phyloP scores from a whole-genome alignment of 169 alveolate species.

The Eimeria brunetti region DNA sequence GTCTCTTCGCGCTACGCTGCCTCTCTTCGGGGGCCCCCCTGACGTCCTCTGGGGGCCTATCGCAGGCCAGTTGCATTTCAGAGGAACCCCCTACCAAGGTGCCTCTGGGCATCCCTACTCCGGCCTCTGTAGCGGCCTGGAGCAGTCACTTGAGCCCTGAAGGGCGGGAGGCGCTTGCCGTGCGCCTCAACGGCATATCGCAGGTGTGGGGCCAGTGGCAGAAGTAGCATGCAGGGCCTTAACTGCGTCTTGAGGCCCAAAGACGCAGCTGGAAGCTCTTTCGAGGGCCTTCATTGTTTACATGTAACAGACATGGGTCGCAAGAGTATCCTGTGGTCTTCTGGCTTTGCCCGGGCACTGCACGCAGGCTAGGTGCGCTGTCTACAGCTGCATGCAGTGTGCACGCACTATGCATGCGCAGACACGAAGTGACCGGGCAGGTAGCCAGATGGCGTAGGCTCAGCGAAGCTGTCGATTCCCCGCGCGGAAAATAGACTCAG shows the following conservation, averaged over 20 bases:
- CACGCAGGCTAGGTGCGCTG: background rate
- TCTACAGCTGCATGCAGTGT: background rate
- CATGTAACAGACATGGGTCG: background rate
- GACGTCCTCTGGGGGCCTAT: constrained; percentile 6
- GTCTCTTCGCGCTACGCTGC: constrained; percentile 35
- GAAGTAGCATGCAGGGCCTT: background rate
- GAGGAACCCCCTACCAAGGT: background rate
- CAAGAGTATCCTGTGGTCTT: background rate
- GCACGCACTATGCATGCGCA: background rate
- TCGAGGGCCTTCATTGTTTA: background rate
- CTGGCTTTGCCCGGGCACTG: background rate
- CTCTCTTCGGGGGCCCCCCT: constrained; percentile 27
- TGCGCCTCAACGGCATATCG: constrained; percentile 27
- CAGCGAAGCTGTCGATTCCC: background rate
- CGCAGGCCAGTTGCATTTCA: background rate
- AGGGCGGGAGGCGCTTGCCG: background rate
- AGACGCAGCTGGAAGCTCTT: background rate
- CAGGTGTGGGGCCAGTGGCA: constrained; percentile 14
- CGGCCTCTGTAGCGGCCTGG: constrained; percentile 47
- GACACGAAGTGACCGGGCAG: background rate
- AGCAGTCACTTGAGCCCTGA: constrained; percentile 34
- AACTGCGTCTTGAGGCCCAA: background rate
- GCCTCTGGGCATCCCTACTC: constrained; percentile 25
- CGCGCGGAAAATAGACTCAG: background rate
- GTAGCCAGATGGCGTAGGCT: background rate